Conservation (phyloP, 106 monocot species). For the Phalaenopsis aphrodite region DNA sequence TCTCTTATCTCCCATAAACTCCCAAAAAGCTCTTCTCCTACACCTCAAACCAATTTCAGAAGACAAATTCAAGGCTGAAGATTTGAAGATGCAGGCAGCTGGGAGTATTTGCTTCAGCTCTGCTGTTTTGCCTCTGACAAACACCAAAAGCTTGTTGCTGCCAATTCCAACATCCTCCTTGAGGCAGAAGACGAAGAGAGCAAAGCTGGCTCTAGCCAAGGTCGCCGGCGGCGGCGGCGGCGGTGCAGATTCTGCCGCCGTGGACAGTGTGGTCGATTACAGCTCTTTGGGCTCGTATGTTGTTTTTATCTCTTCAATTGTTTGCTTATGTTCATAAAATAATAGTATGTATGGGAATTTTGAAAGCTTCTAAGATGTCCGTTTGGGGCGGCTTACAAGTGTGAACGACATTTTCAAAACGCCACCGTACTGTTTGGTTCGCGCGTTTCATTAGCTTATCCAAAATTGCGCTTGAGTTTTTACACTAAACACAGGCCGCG, state of each 20-base stretch:
- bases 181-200: not conserved
- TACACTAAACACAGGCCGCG: too few species aligned
- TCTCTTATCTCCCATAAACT: not conserved
- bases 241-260: not conserved
- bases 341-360: too few species aligned
- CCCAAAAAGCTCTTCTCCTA: not conserved
- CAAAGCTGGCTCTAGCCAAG: too few species aligned
- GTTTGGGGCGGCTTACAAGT: too few species aligned
- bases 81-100: conserved; percentile 8
- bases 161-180: not conserved
- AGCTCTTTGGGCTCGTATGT: conserved; percentile 6
- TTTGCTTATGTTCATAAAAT: not conserved
- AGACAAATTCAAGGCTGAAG: not conserved
- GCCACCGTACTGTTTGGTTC: too few species aligned
- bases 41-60: not conserved
- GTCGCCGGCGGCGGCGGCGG: not conserved
- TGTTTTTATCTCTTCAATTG: not conserved
- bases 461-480: too few species aligned
- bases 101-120: not conserved
- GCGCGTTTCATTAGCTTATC: too few species aligned
- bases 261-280: not conserved
- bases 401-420: too few species aligned
- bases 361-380: too few species aligned
- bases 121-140: not conserved
- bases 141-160: not conserved